phyloP scores from a whole-genome alignment of 2,329 filamentous ascomycete genomes.

The Geosmithia flava region DNA sequence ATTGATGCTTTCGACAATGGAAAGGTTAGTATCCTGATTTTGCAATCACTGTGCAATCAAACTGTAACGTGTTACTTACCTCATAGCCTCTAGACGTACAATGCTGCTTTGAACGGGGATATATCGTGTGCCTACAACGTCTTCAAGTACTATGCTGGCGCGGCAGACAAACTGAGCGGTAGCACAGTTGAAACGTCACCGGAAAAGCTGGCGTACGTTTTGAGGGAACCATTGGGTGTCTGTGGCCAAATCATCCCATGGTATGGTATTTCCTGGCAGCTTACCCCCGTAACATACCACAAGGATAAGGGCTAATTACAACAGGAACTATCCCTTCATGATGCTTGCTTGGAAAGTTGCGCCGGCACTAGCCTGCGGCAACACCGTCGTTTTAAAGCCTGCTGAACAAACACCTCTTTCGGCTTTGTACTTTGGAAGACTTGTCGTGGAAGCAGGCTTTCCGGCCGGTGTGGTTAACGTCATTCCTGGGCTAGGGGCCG shows the following conservation, averaged over 20 bases:
- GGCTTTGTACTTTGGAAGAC: conserved; percentile 4
- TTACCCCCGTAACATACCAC: no score
- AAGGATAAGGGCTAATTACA: no score
- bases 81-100: conserved; percentile 33
- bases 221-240: conserved; percentile 57
- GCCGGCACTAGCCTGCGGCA: conserved; percentile 33
- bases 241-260: conserved; percentile 59
- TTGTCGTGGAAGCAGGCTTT: conserved; percentile 4
- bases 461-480: conserved; percentile 4
- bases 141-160: conserved; percentile 56
- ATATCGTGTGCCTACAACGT: conserved; percentile 28
- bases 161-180: conserved; percentile 58
- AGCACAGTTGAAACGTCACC: conserved; percentile 53
- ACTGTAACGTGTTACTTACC: no score
- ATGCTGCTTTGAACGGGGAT: conserved; percentile 54
- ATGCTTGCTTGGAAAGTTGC: conserved; percentile 27
- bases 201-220: conserved; percentile 54
- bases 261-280: conserved; percentile 11
- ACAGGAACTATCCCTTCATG: conserved; percentile 46
- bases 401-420: conserved; percentile 40
- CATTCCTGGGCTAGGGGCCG: conserved; percentile 1
- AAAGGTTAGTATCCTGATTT: conserved; percentile 13
- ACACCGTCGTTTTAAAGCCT: conserved; percentile 39
- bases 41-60: no score
- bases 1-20: conserved; percentile 77